These are phyloP conservation scores for Dactylellina cionopaga DNA, from an alignment of 2,329 filamentous ascomycete species.

Conservation along the genomic window DNA sequence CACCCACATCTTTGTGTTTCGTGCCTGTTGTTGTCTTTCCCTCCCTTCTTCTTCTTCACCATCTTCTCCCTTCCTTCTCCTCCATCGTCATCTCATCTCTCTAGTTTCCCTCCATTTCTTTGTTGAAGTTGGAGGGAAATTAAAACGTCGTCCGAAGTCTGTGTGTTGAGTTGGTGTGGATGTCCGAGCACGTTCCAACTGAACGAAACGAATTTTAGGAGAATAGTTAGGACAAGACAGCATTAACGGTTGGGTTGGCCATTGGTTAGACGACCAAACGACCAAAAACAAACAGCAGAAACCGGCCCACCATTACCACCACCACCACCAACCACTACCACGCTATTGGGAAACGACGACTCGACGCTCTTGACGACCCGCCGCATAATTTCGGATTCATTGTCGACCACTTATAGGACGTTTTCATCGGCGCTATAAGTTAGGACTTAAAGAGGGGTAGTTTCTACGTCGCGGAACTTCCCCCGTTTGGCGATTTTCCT, in stretches of 20 bases:
- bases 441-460: conserved; percentile 16
- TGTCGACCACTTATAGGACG: conserved; percentile 25
- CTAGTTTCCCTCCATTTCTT: conserved; percentile 46
- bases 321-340: conserved; percentile 18
- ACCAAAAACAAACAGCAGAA: conserved; percentile 44
- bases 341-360: conserved; percentile 17
- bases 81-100: conserved; percentile 12
- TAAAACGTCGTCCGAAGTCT: not conserved
- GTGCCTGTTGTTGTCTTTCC: conserved; percentile 7
- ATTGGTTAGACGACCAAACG: not conserved
- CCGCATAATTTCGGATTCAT: conserved; percentile 35
- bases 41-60: conserved; percentile 9
- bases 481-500: not conserved
- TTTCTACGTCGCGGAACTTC: not conserved
- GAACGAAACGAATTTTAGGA: too few species aligned
- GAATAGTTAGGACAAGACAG: conserved; percentile 24
- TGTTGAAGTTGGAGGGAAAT: conserved; percentile 50
- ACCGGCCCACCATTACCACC: conserved; percentile 3
- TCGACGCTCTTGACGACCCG: conserved; percentile 28
- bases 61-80: conserved; percentile 11
- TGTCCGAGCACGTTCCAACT: conserved; percentile 46
- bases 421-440: not conserved
- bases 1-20: conserved; percentile 7
- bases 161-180: conserved; percentile 39
- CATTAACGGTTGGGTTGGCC: conserved; percentile 15